phyloP scores from a whole-genome alignment of 2,329 filamentous ascomycete genomes.

The Nigrospora oryzae region DNA sequence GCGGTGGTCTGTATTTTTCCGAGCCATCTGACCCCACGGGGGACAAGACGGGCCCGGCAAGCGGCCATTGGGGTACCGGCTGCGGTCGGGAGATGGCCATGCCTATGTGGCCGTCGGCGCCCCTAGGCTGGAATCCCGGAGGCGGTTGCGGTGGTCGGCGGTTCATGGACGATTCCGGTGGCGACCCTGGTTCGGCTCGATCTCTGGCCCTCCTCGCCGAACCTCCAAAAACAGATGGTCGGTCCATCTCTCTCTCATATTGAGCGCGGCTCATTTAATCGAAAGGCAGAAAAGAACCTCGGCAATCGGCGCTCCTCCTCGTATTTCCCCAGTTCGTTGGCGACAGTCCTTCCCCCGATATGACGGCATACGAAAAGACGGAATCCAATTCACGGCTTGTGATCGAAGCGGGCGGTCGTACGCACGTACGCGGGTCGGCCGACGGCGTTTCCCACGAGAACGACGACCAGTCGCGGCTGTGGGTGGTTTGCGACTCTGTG shows the following conservation, averaged over 20 bases:
- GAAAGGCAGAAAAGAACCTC: conserved; percentile 9
- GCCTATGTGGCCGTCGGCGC: conserved; percentile 23
- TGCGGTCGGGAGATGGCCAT: conserved; percentile 42
- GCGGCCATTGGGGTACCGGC: conserved; percentile 26
- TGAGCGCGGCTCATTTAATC: conserved; percentile 46
- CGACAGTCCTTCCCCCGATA: background rate
- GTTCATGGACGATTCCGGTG: conserved; percentile 19
- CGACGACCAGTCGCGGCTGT: too few relatives aligned
- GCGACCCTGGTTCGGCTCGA: conserved; percentile 33
- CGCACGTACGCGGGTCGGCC: background rate
- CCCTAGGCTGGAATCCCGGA: conserved; percentile 23
- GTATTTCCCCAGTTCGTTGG: background rate
- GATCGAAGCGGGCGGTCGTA: background rate
- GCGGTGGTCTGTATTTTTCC: conserved; percentile 40
- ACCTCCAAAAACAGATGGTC: conserved; percentile 30
- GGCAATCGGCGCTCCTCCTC: background rate
- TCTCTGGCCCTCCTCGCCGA: conserved; percentile 49
- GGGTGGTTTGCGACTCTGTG: background rate
- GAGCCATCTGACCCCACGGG: conserved; percentile 13
- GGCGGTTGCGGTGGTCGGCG: conserved; percentile 23
- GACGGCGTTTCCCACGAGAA: too few relatives aligned
- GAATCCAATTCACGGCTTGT: background rate
- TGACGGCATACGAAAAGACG: background rate
- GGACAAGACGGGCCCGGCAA: conserved; percentile 18
- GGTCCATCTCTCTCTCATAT: conserved; percentile 46